Conservation (phyloP, 164 flowering plant genomes). For the Liriodendron chinense region DNA sequence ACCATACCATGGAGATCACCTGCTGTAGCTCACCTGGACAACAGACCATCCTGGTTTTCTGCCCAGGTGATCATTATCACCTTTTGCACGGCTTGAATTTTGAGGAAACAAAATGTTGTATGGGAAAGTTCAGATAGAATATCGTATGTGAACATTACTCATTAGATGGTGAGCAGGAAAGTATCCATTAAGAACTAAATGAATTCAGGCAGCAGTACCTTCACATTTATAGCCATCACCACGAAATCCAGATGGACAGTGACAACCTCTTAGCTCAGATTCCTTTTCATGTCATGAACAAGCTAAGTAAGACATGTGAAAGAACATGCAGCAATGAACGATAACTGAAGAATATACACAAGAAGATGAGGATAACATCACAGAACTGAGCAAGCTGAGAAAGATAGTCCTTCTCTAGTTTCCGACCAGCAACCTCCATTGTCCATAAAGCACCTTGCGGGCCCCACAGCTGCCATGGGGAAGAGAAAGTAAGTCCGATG, state of each 20-base stretch:
- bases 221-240: constrained; percentile 83
- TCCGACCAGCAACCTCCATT: constrained; percentile 98
- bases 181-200: constrained; percentile 1
- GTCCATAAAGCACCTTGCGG: constrained; percentile 69
- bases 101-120: not conserved
- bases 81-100: no score
- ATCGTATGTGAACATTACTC: not conserved
- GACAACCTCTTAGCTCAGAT: constrained; percentile 56
- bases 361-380: constrained; percentile 18
- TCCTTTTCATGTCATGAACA: constrained; percentile 32
- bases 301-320: not conserved
- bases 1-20: not conserved
- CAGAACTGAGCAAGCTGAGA: constrained; percentile 90
- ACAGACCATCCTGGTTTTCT: not conserved
- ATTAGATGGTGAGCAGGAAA: not conserved
- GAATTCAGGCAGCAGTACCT: constrained; percentile 38
- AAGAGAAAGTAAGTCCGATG: not conserved
- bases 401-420: constrained; percentile 39
- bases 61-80: not conserved
- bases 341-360: not conserved
- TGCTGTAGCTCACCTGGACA: not conserved
- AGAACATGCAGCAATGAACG: not conserved
- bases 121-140: not conserved
- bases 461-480: constrained; percentile 65
- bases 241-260: constrained; percentile 70